Base-by-base conservation (phyloP, 208 protist genomes). In the Kentomonas sorsogonicus region DNA sequence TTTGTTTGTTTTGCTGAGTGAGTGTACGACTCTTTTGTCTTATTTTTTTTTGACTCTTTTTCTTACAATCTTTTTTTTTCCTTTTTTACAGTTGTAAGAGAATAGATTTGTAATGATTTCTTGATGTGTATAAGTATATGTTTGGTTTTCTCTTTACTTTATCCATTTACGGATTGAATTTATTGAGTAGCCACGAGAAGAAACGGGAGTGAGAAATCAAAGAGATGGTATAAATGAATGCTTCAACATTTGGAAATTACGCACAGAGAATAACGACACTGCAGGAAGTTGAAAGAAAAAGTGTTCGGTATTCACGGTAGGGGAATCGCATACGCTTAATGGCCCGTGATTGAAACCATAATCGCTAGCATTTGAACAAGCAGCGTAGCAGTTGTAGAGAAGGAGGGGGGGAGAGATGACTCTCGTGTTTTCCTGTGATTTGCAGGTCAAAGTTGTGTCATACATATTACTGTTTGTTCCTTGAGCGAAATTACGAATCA, bases 1-100 rank as follows among this genome's bases (percentile, higher is more conserved):
- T 13, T 33, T 1, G 3, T 29, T 51, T 47, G 34, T 58, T 68
- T 47, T 50, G 60, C 27, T 71, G 36, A 45, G 6, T 53, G 31
- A 31, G 52, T 43, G 27, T 29, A 46, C 0, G 38, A 4, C n/a
- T 11, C 1, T 9, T 47, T 26, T 2, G 25, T 47, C 5, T 47
- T 47, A 15, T 15, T 47, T 20, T 41, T 41, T 41, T 41, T 41
- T 41, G 38, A 41, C 38, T 41, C 16, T 41, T 41, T 47, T 47
- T 47, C 6, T 47, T 5, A 27, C 5, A 26, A 20, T 18, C 16
- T 52, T 52, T 20, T n/a, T 52, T 52, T 27, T 52, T 4, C 30
- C 30, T 52, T 52, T 52, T 52, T 15, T 52, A 33, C 15, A 6
- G 22, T 52, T 52, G 4, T 33, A 9, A 20, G 22, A 52, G 22